Evolutionary conservation across 2,329 filamentous ascomycete species (phyloP), one percentile per base, ranked within the genome.

Genomic region (Xylariaceae sp.): DNA sequence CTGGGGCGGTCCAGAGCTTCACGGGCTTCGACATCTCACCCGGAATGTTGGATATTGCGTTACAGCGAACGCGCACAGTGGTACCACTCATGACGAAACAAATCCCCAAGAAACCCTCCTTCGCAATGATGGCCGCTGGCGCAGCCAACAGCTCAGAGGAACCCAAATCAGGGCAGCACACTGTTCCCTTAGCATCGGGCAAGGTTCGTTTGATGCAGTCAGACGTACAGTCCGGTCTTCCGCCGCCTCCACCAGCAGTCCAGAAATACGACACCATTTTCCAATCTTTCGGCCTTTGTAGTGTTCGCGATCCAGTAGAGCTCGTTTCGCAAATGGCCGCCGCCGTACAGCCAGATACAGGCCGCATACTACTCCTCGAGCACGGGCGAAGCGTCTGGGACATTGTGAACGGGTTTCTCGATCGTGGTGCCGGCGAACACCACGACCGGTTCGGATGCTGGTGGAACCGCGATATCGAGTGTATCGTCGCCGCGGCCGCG

Each of bases 401-500:
- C 30, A 5, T 50, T 15, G 67, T 85, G 32, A 85, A 86, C 61
- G 66, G 69, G 10, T 57, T 79, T 15, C 66, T 86, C 31, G 82
- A 86, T 66, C 70, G 67, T 54, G 74, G 75, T 49, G 82, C 82
- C 0, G 66, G 67, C 14, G 66, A 68, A 18, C 82, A 85, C 59
- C 83, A 82, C 50, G 68, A 71, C 18, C 75, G 77, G 58, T 85
- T 80, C 60, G 82, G 82, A 2, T 86, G 82, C 68, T 85, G 82
- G 82, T 85, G 81, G 81, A 86, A 86, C 66, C 71, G 82, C 45
- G 82, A 85, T 60, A 76, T 86, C 51, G 75, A 77, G 58, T 67
- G 60, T 32, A 71, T 85, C 30, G 74, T 85, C 9, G 67, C 72
- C 46, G 71, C 75, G 52, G 81, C 80, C 30, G 69, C 69, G 17